Evolutionary conservation across 768 basidiomycete species (phyloP).

Genomic region (Amanita fuliginea): DNA sequence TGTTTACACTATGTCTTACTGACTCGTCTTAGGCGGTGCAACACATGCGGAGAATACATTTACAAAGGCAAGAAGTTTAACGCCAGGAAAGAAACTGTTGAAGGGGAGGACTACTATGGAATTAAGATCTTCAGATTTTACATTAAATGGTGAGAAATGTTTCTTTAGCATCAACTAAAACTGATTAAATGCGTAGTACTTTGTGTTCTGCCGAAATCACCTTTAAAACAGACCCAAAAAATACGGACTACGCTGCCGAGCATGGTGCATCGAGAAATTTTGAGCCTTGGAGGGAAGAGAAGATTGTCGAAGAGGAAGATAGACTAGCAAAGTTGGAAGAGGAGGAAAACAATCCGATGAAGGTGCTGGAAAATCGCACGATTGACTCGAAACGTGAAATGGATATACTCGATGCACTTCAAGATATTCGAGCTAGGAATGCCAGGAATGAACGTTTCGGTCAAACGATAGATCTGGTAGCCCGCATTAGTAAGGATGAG

Average conservation of each 20-base stretch:
- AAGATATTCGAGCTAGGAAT: conserved; percentile 82
- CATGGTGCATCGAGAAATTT: conserved; percentile 97
- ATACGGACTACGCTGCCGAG: conserved; percentile 88
- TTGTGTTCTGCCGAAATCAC: conserved; percentile 97
- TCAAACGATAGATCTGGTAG: conserved; percentile 58
- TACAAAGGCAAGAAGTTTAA: conserved; percentile 99
- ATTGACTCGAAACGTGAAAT: conserved; percentile 93
- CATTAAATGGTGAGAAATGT: conserved; percentile 64
- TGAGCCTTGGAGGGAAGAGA: conserved; percentile 90
- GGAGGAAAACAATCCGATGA: conserved; percentile 97
- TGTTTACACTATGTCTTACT: not conserved
- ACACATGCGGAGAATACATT: conserved; percentile 96
- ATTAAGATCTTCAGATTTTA: conserved; percentile 96
- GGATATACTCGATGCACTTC: conserved; percentile 94
- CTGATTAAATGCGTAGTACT: conserved; percentile 42
- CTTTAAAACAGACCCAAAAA: conserved; percentile 99
- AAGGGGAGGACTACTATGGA: conserved; percentile 94
- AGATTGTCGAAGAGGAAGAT: conserved; percentile 73
- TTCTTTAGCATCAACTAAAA: conserved; percentile 1
- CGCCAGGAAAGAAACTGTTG: conserved; percentile 95
- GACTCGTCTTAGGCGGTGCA: conserved; percentile 57
- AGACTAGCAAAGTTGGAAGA: conserved; percentile 77
- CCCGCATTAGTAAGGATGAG: conserved; percentile 53
- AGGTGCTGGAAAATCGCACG: conserved; percentile 86
- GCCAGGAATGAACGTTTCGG: conserved; percentile 84